These are phyloP conservation scores for Moniliophthora roreri DNA, from an alignment of 1,284 basidiomycete species.

Conservation along the genomic window DNA sequence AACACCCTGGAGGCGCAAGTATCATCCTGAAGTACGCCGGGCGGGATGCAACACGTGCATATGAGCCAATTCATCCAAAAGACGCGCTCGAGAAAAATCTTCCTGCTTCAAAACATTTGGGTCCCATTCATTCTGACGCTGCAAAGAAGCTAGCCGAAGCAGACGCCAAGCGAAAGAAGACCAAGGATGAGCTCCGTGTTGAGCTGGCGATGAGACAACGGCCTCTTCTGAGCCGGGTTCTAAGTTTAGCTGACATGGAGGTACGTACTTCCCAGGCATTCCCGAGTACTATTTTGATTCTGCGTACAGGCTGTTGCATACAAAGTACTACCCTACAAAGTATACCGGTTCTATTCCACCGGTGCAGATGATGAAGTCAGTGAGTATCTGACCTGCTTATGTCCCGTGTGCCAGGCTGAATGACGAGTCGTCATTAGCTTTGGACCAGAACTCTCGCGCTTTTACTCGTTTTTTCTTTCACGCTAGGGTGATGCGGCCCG, in stretches of 20 bases:
- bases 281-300: neutral
- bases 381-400: slow-evolving; percentile 36
- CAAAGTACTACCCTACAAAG: slow-evolving; percentile 69
- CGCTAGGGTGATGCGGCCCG: slow-evolving; percentile 74
- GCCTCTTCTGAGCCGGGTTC: slow-evolving; percentile 65
- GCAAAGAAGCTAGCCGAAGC: slow-evolving; percentile 40
- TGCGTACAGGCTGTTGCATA: slow-evolving; percentile 55
- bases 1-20: slow-evolving; percentile 80
- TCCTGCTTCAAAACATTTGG: slow-evolving; percentile 66
- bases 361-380: slow-evolving; percentile 82
- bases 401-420: slow-evolving; percentile 1
- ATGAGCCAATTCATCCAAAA: slow-evolving; percentile 73
- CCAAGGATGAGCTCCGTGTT: slow-evolving; percentile 71
- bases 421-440: slow-evolving; percentile 42
- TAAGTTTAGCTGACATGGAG: slow-evolving; percentile 80
- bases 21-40: slow-evolving; percentile 82
- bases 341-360: slow-evolving; percentile 80
- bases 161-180: slow-evolving; percentile 46
- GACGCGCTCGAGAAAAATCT: slow-evolving; percentile 70
- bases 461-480: slow-evolving; percentile 84
- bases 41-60: slow-evolving; percentile 72
- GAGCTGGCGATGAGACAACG: slow-evolving; percentile 59
- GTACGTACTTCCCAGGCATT: slow-evolving; percentile 31
- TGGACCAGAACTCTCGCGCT: slow-evolving; percentile 66
- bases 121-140: slow-evolving; percentile 59